Conservation (phyloP, 352 stramenopile genomes). For the Aphanomyces stellatus region DNA sequence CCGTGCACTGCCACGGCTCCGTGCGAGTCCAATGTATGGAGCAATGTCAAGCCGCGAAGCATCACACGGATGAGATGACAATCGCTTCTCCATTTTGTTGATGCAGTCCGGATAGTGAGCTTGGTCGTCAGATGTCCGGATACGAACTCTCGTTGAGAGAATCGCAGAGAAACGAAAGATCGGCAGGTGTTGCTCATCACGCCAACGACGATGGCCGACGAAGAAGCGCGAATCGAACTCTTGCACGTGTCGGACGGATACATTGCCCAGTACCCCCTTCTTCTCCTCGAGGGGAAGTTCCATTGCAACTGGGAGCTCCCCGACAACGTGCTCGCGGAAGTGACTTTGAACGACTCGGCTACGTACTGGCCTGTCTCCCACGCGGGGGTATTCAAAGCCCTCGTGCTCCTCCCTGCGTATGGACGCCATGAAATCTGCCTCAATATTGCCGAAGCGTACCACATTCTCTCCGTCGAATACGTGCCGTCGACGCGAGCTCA, state of each 20-base stretch:
- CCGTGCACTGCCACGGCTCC: too few species aligned
- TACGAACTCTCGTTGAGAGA: too few species aligned
- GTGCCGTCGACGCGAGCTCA: neutral
- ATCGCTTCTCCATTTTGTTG: too few species aligned
- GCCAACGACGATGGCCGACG: neutral
- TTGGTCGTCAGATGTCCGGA: neutral
- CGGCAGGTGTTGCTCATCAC: neutral
- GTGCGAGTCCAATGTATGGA: too few species aligned
- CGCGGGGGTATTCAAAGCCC: neutral
- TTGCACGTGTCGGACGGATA: neutral
- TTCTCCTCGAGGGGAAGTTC: conserved; percentile 13
- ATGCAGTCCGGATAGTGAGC: too few species aligned
- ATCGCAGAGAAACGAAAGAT: neutral
- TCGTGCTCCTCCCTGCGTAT: neutral
- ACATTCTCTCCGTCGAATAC: conserved; percentile 16
- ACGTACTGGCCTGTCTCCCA: conserved; percentile 13
- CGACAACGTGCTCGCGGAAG: conserved; percentile 17
- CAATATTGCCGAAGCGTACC: conserved; percentile 19
- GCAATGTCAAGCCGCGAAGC: too few species aligned
- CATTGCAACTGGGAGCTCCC: conserved; percentile 15
- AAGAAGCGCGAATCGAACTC: conserved; percentile 15
- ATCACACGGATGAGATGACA: too few species aligned
- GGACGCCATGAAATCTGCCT: conserved; percentile 17
- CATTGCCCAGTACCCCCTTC: neutral
- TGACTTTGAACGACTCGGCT: conserved; percentile 6